phyloP scores from a whole-genome alignment of 2,329 filamentous ascomycete genomes.

The Reticulascus tulasneorum region DNA sequence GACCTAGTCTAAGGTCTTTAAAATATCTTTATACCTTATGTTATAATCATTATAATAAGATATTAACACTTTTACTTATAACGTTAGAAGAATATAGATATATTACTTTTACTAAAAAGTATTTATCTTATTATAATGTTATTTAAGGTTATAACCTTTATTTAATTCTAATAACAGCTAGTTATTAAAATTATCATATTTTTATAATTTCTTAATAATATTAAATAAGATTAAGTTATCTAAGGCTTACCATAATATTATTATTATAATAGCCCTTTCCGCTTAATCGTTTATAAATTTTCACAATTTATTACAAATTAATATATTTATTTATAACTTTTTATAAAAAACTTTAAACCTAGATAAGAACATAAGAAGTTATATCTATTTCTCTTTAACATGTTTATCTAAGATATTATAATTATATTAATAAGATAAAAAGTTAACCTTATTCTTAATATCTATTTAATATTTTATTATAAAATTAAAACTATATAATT shows the following conservation, averaged over 20 bases:
- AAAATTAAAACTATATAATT: conserved; percentile 2
- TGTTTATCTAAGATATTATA: background rate
- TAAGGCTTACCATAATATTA: too few species aligned
- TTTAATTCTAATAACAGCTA: background rate
- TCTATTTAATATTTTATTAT: conserved; percentile 5
- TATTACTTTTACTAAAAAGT: too few species aligned
- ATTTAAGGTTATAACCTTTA: too few species aligned
- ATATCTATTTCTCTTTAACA: conserved; percentile 1
- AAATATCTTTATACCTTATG: background rate
- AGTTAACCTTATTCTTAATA: background rate
- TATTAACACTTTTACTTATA: background rate
- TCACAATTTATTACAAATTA: too few species aligned
- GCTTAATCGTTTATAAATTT: background rate
- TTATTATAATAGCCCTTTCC: background rate
- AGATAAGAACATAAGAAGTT: background rate
- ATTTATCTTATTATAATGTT: too few species aligned
- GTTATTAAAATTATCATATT: too few species aligned
- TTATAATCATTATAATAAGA: too few species aligned
- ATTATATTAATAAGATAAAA: background rate
- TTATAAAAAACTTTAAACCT: background rate
- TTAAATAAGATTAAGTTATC: too few species aligned
- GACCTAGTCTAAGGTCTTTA: too few species aligned
- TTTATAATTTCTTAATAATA: too few species aligned
- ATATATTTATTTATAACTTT: background rate
- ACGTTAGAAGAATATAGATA: too few species aligned